phyloP scores from a whole-genome alignment of 768 basidiomycete genomes.

The Boletus tomentosulus region DNA sequence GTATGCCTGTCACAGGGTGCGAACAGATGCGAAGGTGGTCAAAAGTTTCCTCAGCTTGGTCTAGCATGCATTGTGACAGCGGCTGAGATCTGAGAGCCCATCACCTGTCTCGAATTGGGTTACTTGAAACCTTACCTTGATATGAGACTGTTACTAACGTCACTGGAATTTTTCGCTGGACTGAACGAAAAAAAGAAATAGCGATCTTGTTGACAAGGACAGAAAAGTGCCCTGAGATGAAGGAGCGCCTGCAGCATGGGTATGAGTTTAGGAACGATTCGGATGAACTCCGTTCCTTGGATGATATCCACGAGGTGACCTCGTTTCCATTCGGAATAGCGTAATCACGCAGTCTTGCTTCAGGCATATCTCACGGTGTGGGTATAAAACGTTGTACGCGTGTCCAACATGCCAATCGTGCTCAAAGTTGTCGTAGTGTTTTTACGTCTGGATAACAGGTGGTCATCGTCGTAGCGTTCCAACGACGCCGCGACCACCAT shows the following conservation, averaged over 20 bases:
- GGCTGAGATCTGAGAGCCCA: not conserved
- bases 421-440: not conserved
- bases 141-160: not conserved
- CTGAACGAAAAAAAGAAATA: no score
- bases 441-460: no score
- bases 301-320: conserved; percentile 27
- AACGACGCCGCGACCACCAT: not conserved
- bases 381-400: conserved; percentile 11
- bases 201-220: no score
- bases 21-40: no score
- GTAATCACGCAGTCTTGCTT: conserved; percentile 20
- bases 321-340: conserved; percentile 21
- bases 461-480: not conserved
- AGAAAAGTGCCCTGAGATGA: no score
- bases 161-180: no score
- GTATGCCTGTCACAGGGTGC: no score
- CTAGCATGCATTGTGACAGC: not conserved
- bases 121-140: not conserved
- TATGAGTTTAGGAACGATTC: no score
- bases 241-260: no score
- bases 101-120: no score
- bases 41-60: no score
- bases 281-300: not conserved
- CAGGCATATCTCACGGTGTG: conserved; percentile 17
- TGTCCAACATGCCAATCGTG: conserved; percentile 6